phyloP scores from a whole-genome alignment of 768 basidiomycete species.

The Mycena epipterygia region DNA sequence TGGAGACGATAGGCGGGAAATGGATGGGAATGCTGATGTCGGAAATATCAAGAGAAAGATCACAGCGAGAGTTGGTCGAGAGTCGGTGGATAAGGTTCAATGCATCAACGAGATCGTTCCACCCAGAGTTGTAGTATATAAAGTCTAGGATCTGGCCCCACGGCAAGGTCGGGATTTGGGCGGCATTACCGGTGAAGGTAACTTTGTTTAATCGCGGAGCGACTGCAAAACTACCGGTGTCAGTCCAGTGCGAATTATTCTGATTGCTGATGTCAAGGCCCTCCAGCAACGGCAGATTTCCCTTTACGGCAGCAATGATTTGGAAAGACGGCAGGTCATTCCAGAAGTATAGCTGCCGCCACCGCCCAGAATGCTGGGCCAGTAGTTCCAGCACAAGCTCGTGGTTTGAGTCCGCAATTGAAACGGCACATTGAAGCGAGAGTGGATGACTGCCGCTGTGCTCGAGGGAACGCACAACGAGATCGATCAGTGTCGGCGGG shows the following conservation, averaged over 20 bases:
- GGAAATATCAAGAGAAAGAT: background rate
- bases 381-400: background rate
- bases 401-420: too few relatives aligned
- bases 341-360: background rate
- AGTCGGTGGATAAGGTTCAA: background rate
- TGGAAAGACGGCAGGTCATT: background rate
- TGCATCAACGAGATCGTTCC: background rate
- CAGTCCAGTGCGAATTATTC: background rate
- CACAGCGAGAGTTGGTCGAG: background rate
- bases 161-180: background rate
- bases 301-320: background rate
- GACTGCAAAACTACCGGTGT: background rate
- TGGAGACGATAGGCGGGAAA: background rate
- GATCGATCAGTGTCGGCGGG: background rate
- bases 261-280: background rate
- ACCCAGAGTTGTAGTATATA: background rate
- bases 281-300: background rate
- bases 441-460: background rate
- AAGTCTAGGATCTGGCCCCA: background rate
- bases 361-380: background rate
- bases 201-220: background rate
- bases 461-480: background rate
- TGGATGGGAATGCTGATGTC: background rate
- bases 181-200: background rate
- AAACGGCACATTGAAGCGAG: background rate